These are phyloP conservation scores for Castanea sativa DNA, from an alignment of 306 rosid genomes.

Conservation along the genomic window DNA sequence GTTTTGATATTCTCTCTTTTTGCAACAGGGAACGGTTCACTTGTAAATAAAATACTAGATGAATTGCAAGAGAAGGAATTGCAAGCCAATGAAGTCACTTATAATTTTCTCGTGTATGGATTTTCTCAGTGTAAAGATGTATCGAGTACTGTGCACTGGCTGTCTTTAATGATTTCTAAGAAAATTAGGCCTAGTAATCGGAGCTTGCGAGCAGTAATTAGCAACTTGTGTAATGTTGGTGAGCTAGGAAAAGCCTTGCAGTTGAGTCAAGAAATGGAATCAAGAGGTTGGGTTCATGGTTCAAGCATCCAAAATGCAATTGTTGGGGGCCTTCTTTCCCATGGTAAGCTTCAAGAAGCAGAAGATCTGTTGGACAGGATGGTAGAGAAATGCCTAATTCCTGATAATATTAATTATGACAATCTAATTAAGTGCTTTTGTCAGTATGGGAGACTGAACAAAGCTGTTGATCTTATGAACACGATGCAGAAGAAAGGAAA, in stretches of 20 bases:
- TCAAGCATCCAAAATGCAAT: slow-evolving; percentile 60
- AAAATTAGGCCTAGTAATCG: slow-evolving; percentile 62
- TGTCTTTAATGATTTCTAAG: slow-evolving; percentile 61
- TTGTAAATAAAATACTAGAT: slow-evolving; percentile 41
- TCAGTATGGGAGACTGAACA: slow-evolving; percentile 48
- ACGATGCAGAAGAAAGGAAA: slow-evolving; percentile 65
- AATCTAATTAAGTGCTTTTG: slow-evolving; percentile 65
- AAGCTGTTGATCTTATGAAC: slow-evolving; percentile 66
- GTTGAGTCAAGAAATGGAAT: slow-evolving; percentile 66
- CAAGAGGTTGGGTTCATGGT: slow-evolving; percentile 66
- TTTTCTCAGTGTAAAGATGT: slow-evolving; percentile 57
- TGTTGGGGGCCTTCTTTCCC: slow-evolving; percentile 54
- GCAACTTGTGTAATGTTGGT: slow-evolving; percentile 48
- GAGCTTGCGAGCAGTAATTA: slow-evolving; percentile 58
- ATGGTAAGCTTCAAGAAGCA: slow-evolving; percentile 61
- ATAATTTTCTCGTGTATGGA: slow-evolving; percentile 71
- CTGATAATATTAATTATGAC: slow-evolving; percentile 61
- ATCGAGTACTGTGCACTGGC: slow-evolving; percentile 43
- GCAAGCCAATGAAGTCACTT: slow-evolving; percentile 54
- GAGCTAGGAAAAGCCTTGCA: slow-evolving; percentile 60
- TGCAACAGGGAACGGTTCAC: slow-evolving; percentile 39
- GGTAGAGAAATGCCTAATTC: slow-evolving; percentile 55
- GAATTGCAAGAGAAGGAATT: slow-evolving; percentile 59
- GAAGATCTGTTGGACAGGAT: slow-evolving; percentile 62
- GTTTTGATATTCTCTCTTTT: slow-evolving; percentile 70